Base-by-base conservation (phyloP, 176 grass and related monocot species). In the Oropetium thomaeum region DNA sequence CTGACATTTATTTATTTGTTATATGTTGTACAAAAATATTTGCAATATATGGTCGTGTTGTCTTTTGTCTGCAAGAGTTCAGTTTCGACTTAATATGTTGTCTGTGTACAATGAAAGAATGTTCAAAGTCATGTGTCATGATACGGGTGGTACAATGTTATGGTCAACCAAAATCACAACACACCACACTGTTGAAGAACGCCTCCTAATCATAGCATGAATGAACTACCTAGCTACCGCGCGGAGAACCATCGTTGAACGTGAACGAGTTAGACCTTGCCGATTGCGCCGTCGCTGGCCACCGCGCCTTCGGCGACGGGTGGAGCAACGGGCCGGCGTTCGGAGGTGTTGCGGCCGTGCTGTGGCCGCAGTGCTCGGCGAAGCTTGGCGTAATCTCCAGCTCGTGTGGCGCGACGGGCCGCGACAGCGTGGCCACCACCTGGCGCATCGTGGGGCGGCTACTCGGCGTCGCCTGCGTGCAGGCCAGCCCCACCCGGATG, bases 401-500 rank as follows among this genome's bases (percentile, higher is more conserved):
- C 19, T 72, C 65, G 7, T 25, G 62, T 12, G 58, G 37, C 55
- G 19, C 27, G 38, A 58, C 53, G 13, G 79, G 62, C 25, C 38
- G 55, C 27, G 79, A 83, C 45, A 90, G 70, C 75, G 71, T 42
- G 55, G 26, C 43, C 23, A 86, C 83, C 64, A 86, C 83, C 30
- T 83, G 64, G 55, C 19, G 57, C 88, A 90, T 90, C 7, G 75
- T 75, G 17, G 88, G 83, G 41, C 79, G 75, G 63, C 61, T 67
- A 29, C 45, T 15, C 4, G 88, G 74, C 68, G 63, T 9, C 13
- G 38, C 74, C 69, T 83, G 79, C 13, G 83, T 90, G 79, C 83
- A 90, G 25, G 75, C 57, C 48, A 90, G 83, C 45, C 74, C 88
- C 2, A 86, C 79, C 55, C 70, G 79, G 69, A 90, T 79, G 83